Conservation (phyloP, 2,329 filamentous ascomycete genomes). For the Celoporthe dispersa region DNA sequence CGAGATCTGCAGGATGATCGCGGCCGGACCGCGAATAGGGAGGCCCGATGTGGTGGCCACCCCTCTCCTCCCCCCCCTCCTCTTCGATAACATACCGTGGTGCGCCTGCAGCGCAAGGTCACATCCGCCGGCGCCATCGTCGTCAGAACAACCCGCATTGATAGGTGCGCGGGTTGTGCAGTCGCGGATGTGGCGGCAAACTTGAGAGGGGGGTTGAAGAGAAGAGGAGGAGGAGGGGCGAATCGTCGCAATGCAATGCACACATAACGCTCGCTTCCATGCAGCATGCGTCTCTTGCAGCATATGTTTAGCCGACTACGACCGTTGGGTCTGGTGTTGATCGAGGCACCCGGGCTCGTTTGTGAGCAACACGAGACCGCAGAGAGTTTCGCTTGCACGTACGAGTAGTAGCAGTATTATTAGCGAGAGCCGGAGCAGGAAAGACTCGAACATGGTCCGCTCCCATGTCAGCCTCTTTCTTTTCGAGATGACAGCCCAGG, state of each 20-base stretch:
- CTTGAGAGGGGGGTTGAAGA: no score
- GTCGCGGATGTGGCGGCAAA: constrained; percentile 13
- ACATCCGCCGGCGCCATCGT: constrained; percentile 2
- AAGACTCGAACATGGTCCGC: background rate
- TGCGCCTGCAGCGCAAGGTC: background rate
- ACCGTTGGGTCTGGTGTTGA: background rate
- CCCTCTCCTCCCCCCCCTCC: no score
- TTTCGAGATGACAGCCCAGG: background rate
- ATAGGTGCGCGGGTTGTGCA: background rate
- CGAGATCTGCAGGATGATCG: constrained; percentile 7
- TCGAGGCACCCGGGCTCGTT: background rate
- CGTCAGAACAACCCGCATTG: background rate
- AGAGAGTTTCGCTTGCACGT: background rate
- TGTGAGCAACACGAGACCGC: background rate
- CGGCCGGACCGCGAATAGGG: constrained; percentile 12
- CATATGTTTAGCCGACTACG: background rate
- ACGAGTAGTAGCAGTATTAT: background rate
- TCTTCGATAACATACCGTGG: no score
- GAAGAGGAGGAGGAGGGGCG: background rate
- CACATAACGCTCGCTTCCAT: background rate
- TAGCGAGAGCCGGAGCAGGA: background rate
- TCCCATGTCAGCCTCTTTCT: background rate
- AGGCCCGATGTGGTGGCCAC: constrained; percentile 5
- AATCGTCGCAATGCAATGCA: background rate
- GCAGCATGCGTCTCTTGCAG: background rate